Base-by-base conservation (phyloP, 352 stramenopile species). In the Blastocystis hominis region DNA sequence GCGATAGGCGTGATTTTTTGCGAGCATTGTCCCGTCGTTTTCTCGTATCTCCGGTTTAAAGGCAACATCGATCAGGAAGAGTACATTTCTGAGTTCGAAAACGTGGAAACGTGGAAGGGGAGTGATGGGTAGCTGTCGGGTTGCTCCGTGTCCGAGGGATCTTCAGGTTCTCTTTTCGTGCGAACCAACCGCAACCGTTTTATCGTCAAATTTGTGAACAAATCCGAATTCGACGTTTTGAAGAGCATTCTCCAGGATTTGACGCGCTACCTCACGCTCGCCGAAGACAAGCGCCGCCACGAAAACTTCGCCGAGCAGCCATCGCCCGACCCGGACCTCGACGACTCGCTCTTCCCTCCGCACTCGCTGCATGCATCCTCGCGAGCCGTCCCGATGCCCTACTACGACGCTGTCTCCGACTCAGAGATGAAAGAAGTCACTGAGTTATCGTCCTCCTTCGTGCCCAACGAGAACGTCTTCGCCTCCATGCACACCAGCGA, bases 171-270 rank as follows among this genome's bases (percentile, higher is more conserved):
- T 44, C 72, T 84, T 2, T 84, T 84, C 56, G 72, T 84, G 38
- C 59, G 62, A 36, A 69, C 20, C 38, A 56, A n/a, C 40, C 59
- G 40, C 6, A 50, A 84, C 4, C 46, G 54, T 5, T 84, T 84
- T 44, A 84, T 84, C 15, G 68, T 84, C 46, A 84, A 84, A 30
- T 84, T 84, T 46, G 72, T 84, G 30, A 84, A 84, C 38, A 50
- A 64, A 38, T 84, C 72, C 17, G 72, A 84, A 17, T 84, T 66
- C 55, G 55, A 66, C 17, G 72, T 84, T 6, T 46, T 84, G 10
- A 30, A 47, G 10, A 36, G 15, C 2, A 84, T 84, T 34, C 72
- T 84, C 10, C 30, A 84, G 24, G 72, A 84, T 64, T 34, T 84
- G 1, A 84, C 72, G 0, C 13, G 17, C 17, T 84, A 84, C 46